Evolutionary conservation across 768 basidiomycete genomes (phyloP), one percentile per base, ranked within the genome.

Genomic region (Panus rudis): DNA sequence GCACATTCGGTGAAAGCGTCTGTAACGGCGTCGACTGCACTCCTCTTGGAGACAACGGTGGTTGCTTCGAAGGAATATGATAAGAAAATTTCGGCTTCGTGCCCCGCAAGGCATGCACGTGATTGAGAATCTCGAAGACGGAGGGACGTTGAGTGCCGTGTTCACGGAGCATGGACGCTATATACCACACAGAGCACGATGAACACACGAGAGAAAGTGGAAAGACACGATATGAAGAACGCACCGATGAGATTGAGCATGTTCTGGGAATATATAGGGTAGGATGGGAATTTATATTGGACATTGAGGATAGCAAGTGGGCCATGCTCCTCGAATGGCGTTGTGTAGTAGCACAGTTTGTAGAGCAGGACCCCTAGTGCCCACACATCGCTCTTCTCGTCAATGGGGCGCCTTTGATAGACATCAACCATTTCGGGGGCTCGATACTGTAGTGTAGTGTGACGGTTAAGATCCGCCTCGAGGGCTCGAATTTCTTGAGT

Each of bases 381-480:
- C 96, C 96, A 99, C 0, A 99, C 84, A 56, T 99, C 94, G 62
- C 85, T 88, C 67, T 92, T 94, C 62, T 93, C 91, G 58, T 92
- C 91, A 25, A 92, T 76, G 1, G 87, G 84, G 45, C 87, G 73
- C 48, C 89, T 75, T 20, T 84, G 73, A 62, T 86, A 85, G 0
- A 83, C 78, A 58, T 99, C 94, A 13, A 98, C 85, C 91, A 99
- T 96, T 65, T 99, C 96, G 2, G 96, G 94, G n/a, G 94, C 91
- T 33, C 96, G 74, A 59, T 99, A 99, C 61, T 98, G 96, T 49
- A 98, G 71, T 3, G 96, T 99, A 2, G 96, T 99, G 56, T 96
- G 87, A 53, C 84, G 76, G 61, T 94, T 93, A 35, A 99, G 73
- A 63, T 98, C 94, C 26, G 84, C 76, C 54, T 97, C 94, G 16